Percentiles rank a stretch among this genome's conserved stretches.
These are phyloP conservation scores for Vitis amurensis DNA, from an alignment of 164 flowering plant species.

Conservation along the genomic window DNA sequence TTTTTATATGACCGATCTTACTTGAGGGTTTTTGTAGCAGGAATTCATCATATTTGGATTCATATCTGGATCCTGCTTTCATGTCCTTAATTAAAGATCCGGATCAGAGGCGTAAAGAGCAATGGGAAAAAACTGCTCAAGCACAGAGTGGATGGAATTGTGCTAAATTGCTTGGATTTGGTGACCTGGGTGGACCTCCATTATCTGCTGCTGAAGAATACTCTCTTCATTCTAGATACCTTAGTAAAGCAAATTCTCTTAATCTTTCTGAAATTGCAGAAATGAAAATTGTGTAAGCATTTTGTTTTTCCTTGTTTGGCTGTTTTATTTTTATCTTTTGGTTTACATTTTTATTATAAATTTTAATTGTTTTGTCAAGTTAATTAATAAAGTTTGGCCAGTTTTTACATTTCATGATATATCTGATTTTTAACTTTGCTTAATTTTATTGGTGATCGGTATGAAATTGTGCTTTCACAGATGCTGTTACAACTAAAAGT, in stretches of 20 bases:
- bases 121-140: constrained; percentile 87
- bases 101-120: constrained; percentile 88
- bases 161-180: constrained; percentile 91
- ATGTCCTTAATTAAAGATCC: constrained; percentile 97
- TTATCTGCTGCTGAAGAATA: constrained; percentile 91
- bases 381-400: no score
- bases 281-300: constrained; percentile 96
- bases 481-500: no score
- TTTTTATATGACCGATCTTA: background rate
- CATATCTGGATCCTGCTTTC: constrained; percentile 95
- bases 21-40: constrained; percentile 31
- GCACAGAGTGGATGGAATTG: constrained; percentile 75
- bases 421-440: no score
- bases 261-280: constrained; percentile 98
- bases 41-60: constrained; percentile 73
- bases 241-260: constrained; percentile 90
- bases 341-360: background rate
- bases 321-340: background rate
- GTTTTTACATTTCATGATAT: no score
- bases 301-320: background rate
- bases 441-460: no score
- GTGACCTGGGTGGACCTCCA: constrained; percentile 91
- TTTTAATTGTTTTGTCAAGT: background rate
- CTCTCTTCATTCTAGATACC: constrained; percentile 95
- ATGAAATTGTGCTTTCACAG: no score